Evolutionary conservation across 768 basidiomycete genomes (phyloP).

Genomic region (Pholiota microspora): DNA sequence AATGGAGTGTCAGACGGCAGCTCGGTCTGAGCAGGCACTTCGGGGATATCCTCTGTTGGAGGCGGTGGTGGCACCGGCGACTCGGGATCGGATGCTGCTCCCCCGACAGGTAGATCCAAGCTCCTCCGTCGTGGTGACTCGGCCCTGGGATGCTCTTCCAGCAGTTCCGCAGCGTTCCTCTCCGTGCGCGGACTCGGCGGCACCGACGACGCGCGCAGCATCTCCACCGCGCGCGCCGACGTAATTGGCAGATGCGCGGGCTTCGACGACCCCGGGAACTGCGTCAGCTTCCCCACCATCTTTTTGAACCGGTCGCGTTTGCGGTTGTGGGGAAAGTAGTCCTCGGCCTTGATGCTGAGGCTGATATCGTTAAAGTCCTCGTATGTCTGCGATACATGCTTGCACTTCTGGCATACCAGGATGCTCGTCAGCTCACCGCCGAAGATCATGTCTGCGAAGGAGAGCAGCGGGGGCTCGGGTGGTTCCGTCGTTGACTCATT

Average conservation of each 20-base stretch:
- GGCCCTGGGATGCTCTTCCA: slow-evolving; percentile 27
- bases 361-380: slow-evolving; percentile 96
- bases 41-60: slow-evolving; percentile 3
- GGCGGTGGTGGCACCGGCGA: slow-evolving; percentile 7
- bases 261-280: slow-evolving; percentile 27
- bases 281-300: slow-evolving; percentile 63
- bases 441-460: slow-evolving; percentile 89
- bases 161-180: slow-evolving; percentile 30
- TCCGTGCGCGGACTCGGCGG: slow-evolving; percentile 37
- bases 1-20: slow-evolving; percentile 14
- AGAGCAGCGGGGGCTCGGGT: slow-evolving; percentile 50
- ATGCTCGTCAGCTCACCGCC: slow-evolving; percentile 87
- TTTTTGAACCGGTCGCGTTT: slow-evolving; percentile 79
- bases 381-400: slow-evolving; percentile 86
- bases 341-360: slow-evolving; percentile 82
- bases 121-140: slow-evolving; percentile 43
- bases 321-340: slow-evolving; percentile 57
- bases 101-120: slow-evolving; percentile 28
- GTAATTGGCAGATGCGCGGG: background rate
- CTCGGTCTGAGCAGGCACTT: slow-evolving; percentile 9
- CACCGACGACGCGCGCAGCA: slow-evolving; percentile 57
- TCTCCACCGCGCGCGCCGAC: slow-evolving; percentile 21
- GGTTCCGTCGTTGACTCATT: background rate
- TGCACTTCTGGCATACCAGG: slow-evolving; percentile 93
- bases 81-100: slow-evolving; percentile 5